phyloP scores from a whole-genome alignment of 805 yeast genomes.

The Metschnikowia drakensbergensis region DNA sequence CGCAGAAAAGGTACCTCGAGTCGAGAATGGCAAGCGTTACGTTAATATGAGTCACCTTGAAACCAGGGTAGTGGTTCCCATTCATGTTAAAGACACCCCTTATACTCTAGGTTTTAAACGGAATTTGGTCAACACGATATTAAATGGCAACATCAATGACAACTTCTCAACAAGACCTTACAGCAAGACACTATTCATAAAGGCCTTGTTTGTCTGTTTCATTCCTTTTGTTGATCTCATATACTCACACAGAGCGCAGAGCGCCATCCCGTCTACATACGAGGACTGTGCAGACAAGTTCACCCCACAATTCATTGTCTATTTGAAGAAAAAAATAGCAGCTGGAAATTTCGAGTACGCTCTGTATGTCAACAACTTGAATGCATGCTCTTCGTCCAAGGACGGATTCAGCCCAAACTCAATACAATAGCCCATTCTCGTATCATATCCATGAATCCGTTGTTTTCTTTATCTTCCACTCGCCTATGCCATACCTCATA shows the following conservation, averaged over 20 bases:
- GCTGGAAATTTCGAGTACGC: slow-evolving; percentile 8
- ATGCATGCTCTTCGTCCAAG: not conserved
- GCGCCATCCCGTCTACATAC: not conserved
- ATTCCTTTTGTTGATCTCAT: slow-evolving; percentile 13
- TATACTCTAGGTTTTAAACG: slow-evolving; percentile 35
- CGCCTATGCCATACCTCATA: slow-evolving; percentile 49
- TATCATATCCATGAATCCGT: slow-evolving; percentile 51
- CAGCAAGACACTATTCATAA: not conserved
- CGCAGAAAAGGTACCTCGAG: slow-evolving; percentile 19
- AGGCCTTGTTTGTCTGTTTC: slow-evolving; percentile 5
- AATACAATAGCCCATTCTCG: slow-evolving; percentile 51
- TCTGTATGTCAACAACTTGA: slow-evolving; percentile 5
- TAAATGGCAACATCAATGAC: slow-evolving; percentile 10
- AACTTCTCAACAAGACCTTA: not conserved
- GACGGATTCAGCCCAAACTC: slow-evolving; percentile 27
- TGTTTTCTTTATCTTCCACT: slow-evolving; percentile 28
- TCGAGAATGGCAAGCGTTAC: slow-evolving; percentile 37
- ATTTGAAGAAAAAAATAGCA: slow-evolving; percentile 4
- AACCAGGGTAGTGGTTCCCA: slow-evolving; percentile 35
- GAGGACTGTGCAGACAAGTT: slow-evolving; percentile 11
- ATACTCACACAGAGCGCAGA: not conserved
- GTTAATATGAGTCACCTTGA: slow-evolving; percentile 38
- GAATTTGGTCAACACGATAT: slow-evolving; percentile 35
- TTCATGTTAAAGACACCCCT: slow-evolving; percentile 28
- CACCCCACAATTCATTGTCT: slow-evolving; percentile 10